Evolutionary conservation across 1,284 basidiomycete genomes (phyloP).

Genomic region (Sporisorium scitamineum): DNA sequence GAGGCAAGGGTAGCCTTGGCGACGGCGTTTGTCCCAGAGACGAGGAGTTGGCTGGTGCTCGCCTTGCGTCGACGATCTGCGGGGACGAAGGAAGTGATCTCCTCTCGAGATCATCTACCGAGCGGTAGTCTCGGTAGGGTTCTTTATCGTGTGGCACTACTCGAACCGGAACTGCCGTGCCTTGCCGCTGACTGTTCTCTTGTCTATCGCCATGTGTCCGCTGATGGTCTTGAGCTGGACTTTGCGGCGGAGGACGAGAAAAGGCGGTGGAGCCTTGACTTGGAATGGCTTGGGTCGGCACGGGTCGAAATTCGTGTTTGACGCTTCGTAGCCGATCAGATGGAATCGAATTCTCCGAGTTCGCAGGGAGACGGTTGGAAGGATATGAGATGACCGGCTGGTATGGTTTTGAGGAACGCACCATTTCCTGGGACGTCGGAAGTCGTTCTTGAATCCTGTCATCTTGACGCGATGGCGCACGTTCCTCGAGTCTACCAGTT

Average conservation of each 20-base stretch:
- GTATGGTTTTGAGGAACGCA: not conserved
- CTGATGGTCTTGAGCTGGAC: not conserved
- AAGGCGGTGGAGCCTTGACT: slow-evolving; percentile 10
- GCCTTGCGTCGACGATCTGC: not conserved
- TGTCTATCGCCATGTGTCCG: not conserved
- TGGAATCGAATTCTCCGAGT: not conserved
- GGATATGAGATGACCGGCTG: not conserved
- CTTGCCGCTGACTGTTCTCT: not conserved
- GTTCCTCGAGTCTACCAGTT: not conserved
- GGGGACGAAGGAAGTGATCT: not conserved
- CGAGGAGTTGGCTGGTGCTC: too few relatives aligned
- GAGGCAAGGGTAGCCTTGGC: slow-evolving; percentile 2
- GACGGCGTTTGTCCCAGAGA: not conserved
- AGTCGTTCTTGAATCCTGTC: not conserved
- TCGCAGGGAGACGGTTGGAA: not conserved
- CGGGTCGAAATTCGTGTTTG: not conserved
- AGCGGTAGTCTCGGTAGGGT: not conserved
- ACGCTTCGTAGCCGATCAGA: not conserved
- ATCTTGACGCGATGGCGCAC: not conserved
- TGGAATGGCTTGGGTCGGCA: slow-evolving; percentile 13
- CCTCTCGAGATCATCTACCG: not conserved
- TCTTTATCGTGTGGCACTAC: too few relatives aligned
- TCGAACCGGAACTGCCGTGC: not conserved
- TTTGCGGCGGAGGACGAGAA: not conserved
- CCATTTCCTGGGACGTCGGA: slow-evolving; percentile 2